A percentile compares a stretch with the other conserved stretches of the same genome.
Conservation (phyloP, 129 eudicot genomes). For the Flaveria sonorensis region DNA sequence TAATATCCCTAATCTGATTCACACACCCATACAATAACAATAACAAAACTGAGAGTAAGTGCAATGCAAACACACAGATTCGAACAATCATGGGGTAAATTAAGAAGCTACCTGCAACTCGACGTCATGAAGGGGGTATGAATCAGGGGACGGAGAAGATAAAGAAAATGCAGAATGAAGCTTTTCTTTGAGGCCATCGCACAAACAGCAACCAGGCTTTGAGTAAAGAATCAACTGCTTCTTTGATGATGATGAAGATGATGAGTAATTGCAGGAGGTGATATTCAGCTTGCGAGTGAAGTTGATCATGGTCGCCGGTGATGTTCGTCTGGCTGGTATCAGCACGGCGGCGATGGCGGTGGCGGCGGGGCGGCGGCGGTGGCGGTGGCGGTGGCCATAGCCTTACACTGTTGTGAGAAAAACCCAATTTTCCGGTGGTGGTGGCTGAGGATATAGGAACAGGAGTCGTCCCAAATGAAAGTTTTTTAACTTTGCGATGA, state of each 20-base stretch:
- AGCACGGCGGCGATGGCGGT: not conserved
- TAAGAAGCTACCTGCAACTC: constrained; percentile 57
- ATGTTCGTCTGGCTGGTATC: constrained; percentile 14
- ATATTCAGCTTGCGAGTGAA: constrained; percentile 12
- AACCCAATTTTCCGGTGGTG: not conserved
- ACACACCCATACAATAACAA: too few relatives aligned
- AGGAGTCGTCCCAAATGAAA: too few relatives aligned
- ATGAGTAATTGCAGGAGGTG: constrained; percentile 26
- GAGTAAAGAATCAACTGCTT: constrained; percentile 74
- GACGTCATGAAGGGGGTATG: constrained; percentile 56
- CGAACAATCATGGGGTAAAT: not conserved
- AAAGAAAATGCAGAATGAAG: constrained; percentile 71
- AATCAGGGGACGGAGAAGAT: constrained; percentile 43
- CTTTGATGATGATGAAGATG: constrained; percentile 37
- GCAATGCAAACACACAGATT: not conserved
- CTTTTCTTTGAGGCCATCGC: constrained; percentile 96
- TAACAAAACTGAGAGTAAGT: too few relatives aligned
- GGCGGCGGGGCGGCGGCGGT: constrained; percentile 25
- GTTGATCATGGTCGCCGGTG: constrained; percentile 20
- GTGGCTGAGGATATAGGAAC: not conserved
- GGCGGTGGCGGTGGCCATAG: constrained; percentile 27
- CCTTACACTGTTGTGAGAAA: not conserved
- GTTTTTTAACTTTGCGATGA: not conserved
- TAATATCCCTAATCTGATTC: constrained; percentile 79
- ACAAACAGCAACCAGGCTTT: constrained; percentile 97